Conservation (phyloP, 108 stramenopile species). For the Fistulifera solaris region DNA sequence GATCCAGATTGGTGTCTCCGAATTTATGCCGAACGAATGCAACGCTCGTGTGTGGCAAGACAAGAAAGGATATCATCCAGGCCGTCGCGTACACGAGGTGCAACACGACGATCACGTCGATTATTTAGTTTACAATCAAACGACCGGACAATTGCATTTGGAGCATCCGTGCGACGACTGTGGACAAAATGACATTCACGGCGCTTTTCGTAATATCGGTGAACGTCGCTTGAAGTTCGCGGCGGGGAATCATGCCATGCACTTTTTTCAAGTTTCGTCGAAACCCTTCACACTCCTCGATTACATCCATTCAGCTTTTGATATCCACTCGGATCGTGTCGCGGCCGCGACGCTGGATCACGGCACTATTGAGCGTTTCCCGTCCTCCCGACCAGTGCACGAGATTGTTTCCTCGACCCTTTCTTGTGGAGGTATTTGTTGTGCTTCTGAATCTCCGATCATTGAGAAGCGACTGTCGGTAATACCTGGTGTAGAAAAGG, state of each 20-base stretch:
- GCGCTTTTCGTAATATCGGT: constrained; percentile 20
- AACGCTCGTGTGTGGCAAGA: constrained; percentile 8
- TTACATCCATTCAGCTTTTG: constrained; percentile 19
- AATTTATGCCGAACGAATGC: constrained; percentile 15
- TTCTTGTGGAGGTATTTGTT: constrained; percentile 10
- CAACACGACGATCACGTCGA: constrained; percentile 41
- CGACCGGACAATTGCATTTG: constrained; percentile 31
- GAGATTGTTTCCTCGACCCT: constrained; percentile 1
- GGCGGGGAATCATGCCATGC: constrained; percentile 14
- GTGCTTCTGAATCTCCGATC: constrained; percentile 11
- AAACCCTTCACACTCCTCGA: constrained; percentile 28
- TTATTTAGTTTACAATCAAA: constrained; percentile 27
- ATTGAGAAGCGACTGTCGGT: not conserved
- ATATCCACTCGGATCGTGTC: constrained; percentile 17
- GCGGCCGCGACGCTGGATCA: not conserved
- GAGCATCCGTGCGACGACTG: constrained; percentile 40
- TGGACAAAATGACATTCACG: constrained; percentile 36
- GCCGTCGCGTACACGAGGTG: constrained; percentile 16
- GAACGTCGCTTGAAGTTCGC: constrained; percentile 14
- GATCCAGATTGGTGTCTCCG: not conserved
- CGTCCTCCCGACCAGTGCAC: not conserved
- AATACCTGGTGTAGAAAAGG: constrained; percentile 7
- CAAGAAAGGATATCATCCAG: constrained; percentile 3
- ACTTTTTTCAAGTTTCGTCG: constrained; percentile 28
- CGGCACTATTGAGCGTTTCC: not conserved